phyloP scores from a whole-genome alignment of 192 early-diverging fungal species.

The Kickxella alabastrina region DNA sequence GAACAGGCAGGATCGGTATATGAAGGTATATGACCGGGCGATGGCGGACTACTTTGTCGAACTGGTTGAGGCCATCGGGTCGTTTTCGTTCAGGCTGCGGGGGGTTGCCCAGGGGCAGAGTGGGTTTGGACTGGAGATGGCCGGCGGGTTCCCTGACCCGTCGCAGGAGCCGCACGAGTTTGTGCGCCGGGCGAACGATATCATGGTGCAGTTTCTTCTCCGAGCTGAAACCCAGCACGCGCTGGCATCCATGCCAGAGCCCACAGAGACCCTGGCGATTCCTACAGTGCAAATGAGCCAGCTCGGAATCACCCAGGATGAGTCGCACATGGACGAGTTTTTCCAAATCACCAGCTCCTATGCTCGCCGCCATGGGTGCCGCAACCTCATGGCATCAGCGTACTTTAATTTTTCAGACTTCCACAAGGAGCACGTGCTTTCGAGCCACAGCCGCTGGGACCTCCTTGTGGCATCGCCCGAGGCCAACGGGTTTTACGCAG shows the following conservation, averaged over 20 bases:
- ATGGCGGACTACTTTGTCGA: slow-evolving; percentile 70
- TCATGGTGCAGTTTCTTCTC: slow-evolving; percentile 53
- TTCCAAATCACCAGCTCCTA: slow-evolving; percentile 53
- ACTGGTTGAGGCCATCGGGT: slow-evolving; percentile 59
- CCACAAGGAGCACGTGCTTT: slow-evolving; percentile 62
- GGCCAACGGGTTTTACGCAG: slow-evolving; percentile 91
- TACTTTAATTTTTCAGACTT: slow-evolving; percentile 88
- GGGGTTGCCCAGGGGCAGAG: slow-evolving; percentile 2
- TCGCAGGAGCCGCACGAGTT: slow-evolving; percentile 56
- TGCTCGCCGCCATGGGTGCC: slow-evolving; percentile 49
- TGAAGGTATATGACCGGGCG: slow-evolving; percentile 57
- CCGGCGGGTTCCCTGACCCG: slow-evolving; percentile 52
- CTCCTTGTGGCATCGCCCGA: slow-evolving; percentile 84
- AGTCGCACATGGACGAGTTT: slow-evolving; percentile 58
- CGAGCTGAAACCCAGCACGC: slow-evolving; percentile 15
- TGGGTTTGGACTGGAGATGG: slow-evolving; percentile 15
- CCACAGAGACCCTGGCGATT: slow-evolving; percentile 72
- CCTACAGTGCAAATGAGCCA: slow-evolving; percentile 88
- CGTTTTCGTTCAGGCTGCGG: slow-evolving; percentile 58
- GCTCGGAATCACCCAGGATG: slow-evolving; percentile 77
- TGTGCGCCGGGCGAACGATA: slow-evolving; percentile 52
- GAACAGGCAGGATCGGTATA: slow-evolving; percentile 92
- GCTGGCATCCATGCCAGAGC: slow-evolving; percentile 5
- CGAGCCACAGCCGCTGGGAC: slow-evolving; percentile 58
- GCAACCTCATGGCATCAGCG: slow-evolving; percentile 74